Evolutionary conservation across 768 basidiomycete genomes (phyloP), one percentile per base, ranked within the genome.

Genomic region (Megacollybia marginata): DNA sequence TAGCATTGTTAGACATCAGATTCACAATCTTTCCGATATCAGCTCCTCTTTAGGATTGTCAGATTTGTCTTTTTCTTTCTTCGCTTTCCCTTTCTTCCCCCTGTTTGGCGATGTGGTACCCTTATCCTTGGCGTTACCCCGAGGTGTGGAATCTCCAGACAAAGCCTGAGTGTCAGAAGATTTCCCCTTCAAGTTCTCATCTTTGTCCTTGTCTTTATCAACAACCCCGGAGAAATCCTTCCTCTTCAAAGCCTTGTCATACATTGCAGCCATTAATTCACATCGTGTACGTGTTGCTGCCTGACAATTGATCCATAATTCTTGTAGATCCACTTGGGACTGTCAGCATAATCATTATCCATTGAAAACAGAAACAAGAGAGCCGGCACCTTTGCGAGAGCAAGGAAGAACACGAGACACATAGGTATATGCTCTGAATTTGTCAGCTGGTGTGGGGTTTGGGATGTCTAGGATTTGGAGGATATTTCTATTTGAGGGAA

Each of bases 21-120:
- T 91, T 90, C 48, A 93, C 88, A 47, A 94, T 89, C 63, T 93
- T 92, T 11, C 92, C 92, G 12, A 88, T 74, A 61, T 92, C 87
- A 8, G 92, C 92, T 15, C 88, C 87, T 84, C 77, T 56, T 80
- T 84, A 1, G 82, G 78, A 32, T 88, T 52, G 69, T 69, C 40
- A n/a, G 52, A 58, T 46, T 69, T 70, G 15, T 62, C 68, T 40
- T 65, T 54, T 19, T 4, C 42, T 18, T 56, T 52, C 45, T 47
- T 48, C 23, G 23, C 2, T 28, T 42, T 40, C 4, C 38, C 38
- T 5, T 40, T 28, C 23, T 28, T 28, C 23, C 23, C 23, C 6
- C n/a, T n/a, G n/a, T 28, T 28, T n/a, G n/a, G n/a, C n/a, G n/a
- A n/a, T n/a, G 23, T 6, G 23, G 23, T 28, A n/a, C n/a, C 23